Evolutionary conservation across 2,329 filamentous ascomycete species (phyloP).

Genomic region (Alternaria consortialis): DNA sequence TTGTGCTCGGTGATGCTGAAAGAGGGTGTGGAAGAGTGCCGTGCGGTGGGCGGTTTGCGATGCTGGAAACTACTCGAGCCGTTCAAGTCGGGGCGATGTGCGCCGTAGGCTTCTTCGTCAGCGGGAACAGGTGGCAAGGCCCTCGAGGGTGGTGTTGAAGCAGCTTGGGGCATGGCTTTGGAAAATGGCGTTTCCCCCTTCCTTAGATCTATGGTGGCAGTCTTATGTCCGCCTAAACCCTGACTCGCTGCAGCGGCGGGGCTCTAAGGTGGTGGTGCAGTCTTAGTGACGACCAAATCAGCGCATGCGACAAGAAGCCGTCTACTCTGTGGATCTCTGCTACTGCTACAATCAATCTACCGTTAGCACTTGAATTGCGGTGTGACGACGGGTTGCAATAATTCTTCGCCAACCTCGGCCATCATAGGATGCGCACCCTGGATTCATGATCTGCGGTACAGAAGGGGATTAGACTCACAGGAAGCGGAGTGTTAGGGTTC

Average conservation of each 20-base stretch:
- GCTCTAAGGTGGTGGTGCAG: slow-evolving; percentile 19
- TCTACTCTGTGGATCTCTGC: slow-evolving; percentile 4
- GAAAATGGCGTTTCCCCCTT: slow-evolving; percentile 12
- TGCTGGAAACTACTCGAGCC: slow-evolving; percentile 36
- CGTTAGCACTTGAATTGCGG: slow-evolving; percentile 24
- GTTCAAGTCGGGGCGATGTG: slow-evolving; percentile 22
- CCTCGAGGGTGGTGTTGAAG: slow-evolving; percentile 31
- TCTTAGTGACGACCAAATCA: slow-evolving; percentile 1
- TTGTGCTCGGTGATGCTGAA: slow-evolving; percentile 46
- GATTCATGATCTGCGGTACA: slow-evolving; percentile 20
- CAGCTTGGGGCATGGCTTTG: slow-evolving; percentile 41
- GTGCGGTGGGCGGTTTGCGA: slow-evolving; percentile 34
- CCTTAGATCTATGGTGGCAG: slow-evolving; percentile 10
- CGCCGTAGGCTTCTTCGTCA: slow-evolving; percentile 20
- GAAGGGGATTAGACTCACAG: slow-evolving; percentile 28
- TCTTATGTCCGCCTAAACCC: slow-evolving; percentile 19
- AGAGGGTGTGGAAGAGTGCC: slow-evolving; percentile 40
- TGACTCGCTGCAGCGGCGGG: slow-evolving; percentile 28
- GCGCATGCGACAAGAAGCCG: slow-evolving; percentile 5
- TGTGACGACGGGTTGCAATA: slow-evolving; percentile 19
- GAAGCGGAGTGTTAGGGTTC: slow-evolving; percentile 17
- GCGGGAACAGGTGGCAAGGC: slow-evolving; percentile 41
- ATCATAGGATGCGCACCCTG: slow-evolving; percentile 30
- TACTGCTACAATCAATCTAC: slow-evolving; percentile 3
- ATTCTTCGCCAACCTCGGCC: slow-evolving; percentile 17